Conservation (phyloP, 768 basidiomycete species). For the Coprinopsis sp. region DNA sequence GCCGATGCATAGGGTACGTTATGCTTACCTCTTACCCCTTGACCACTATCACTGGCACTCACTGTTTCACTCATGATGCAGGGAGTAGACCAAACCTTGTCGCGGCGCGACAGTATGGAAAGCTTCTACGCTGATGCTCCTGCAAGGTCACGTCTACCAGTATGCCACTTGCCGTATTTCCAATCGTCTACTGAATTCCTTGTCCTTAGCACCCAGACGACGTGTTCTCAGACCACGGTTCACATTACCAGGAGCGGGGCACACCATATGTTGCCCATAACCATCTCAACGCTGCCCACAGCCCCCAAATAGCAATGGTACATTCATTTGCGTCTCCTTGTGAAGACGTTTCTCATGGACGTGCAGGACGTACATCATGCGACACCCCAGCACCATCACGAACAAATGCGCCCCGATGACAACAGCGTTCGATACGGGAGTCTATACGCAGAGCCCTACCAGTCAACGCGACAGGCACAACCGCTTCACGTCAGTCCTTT, state of each 20-base stretch:
- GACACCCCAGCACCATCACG: neutral
- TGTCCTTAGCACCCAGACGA: constrained; percentile 9
- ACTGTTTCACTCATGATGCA: neutral
- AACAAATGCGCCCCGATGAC: neutral
- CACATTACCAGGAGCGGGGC: too few relatives aligned
- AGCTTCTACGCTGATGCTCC: constrained; percentile 6
- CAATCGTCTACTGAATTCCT: neutral
- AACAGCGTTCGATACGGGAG: constrained; percentile 1
- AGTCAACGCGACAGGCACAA: neutral
- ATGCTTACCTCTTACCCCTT: neutral
- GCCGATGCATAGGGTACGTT: neutral
- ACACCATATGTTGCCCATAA: neutral
- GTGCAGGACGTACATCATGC: constrained; percentile 1
- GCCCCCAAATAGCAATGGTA: neutral
- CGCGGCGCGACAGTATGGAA: constrained; percentile 1
- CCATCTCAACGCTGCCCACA: neutral
- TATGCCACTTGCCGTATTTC: neutral
- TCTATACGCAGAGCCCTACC: neutral
- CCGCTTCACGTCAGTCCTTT: neutral
- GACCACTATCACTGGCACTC: neutral
- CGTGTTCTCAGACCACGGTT: neutral
- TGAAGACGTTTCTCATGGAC: neutral
- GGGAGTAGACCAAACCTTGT: neutral
- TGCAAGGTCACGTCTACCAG: neutral
- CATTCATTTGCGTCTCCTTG: neutral